Evolutionary conservation across 2,329 filamentous ascomycete species (phyloP), one percentile per base, ranked within the genome.

Genomic region (Aspergillus sp.): DNA sequence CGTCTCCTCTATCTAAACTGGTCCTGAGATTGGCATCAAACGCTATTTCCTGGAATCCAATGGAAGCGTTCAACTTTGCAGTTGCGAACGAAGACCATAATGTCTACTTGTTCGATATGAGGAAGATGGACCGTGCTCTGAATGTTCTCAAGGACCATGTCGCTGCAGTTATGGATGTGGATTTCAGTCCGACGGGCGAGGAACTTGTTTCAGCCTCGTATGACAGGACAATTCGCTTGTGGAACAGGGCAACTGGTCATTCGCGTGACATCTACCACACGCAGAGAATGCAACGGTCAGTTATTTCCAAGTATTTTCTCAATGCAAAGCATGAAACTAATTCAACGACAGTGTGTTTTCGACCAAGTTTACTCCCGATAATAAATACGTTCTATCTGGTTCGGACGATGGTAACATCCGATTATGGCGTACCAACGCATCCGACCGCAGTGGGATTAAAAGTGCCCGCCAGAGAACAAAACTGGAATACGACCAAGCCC

Each of bases 221-320:
- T 77, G 91, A 96, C 71, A 87, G 92, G 60, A 96, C 91, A 4
- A 82, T 99, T 52, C 86, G 95, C 50, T 79, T 98, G 49, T 98
- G 92, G 90, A 86, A 86, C 71, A 84, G 90, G 56, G 85, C 88
- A 63, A 81, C 88, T 60, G 93, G 93, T 22, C 91, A 95, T 75
- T 93, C 90, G 13, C 84, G 93, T 66, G 95, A 99, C 70, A 87
- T 97, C 48, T 99, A 98, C 77, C 93, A 98, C 79, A 98, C 95
- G 17, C 96, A 97, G 78, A 87, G 95, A 62, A 97, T 97, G 93
- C 93, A 98, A 79, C 85, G 76, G 75, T 78, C 72, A 62, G 72
- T 22, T 63, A 20, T 18, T 38, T 36, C 18, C 6, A 17, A 9
- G 5, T 42, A 17, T 15, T 47, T 22, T 39, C 34, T 12, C 45